phyloP scores from a whole-genome alignment of 441 rosid species.

The Daphne laureola region DNA sequence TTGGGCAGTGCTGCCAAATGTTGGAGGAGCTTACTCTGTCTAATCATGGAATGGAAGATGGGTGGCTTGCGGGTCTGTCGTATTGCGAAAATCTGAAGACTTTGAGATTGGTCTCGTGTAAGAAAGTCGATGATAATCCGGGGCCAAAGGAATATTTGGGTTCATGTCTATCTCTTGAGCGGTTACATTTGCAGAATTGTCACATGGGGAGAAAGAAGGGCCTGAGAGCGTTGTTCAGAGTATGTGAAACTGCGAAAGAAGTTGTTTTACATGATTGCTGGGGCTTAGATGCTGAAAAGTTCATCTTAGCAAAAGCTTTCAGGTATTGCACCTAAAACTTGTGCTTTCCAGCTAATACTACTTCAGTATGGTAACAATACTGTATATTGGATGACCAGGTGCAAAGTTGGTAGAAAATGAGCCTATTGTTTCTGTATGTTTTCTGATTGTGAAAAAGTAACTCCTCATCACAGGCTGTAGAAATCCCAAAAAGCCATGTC shows the following conservation, averaged over 20 bases:
- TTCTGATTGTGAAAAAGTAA: no score
- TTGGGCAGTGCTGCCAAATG: slow-evolving; percentile 63
- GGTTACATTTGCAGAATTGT: slow-evolving; percentile 50
- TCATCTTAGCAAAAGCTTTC: slow-evolving; percentile 44
- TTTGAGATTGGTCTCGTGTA: slow-evolving; percentile 39
- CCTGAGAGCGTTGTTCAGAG: slow-evolving; percentile 47
- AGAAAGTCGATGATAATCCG: slow-evolving; percentile 39
- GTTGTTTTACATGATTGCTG: slow-evolving; percentile 53
- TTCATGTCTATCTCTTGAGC: slow-evolving; percentile 49
- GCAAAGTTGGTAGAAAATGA: neutral
- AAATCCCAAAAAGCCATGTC: no score
- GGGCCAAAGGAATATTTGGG: slow-evolving; percentile 50
- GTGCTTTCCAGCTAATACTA: no score
- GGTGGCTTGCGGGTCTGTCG: slow-evolving; percentile 62
- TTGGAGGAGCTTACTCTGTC: slow-evolving; percentile 45
- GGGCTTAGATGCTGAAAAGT: slow-evolving; percentile 55
- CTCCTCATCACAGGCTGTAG: no score
- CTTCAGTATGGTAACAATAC: no score
- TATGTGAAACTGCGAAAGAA: slow-evolving; percentile 45
- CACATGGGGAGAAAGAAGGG: slow-evolving; percentile 48
- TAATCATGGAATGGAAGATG: slow-evolving; percentile 61
- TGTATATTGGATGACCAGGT: no score
- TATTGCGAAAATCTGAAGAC: slow-evolving; percentile 55
- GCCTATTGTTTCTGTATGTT: neutral
- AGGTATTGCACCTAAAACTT: slow-evolving; percentile 27